These are phyloP conservation scores for Coccomyxa subellipsoidea DNA, from an alignment of 163 green algal species.

Conservation along the genomic window DNA sequence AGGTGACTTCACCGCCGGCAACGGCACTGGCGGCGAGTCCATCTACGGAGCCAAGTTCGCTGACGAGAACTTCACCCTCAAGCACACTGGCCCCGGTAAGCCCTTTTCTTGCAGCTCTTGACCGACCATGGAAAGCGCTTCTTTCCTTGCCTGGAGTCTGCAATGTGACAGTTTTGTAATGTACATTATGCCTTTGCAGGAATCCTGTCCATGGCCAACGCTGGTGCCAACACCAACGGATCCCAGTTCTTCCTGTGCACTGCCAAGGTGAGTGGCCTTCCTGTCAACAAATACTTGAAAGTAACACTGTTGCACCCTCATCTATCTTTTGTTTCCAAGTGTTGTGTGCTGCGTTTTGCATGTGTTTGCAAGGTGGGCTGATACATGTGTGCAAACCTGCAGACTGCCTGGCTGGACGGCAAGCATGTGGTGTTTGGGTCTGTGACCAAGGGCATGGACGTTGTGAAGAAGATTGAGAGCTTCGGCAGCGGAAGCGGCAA, in stretches of 20 bases:
- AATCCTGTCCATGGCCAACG: conserved; percentile 84
- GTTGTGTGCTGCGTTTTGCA: no score
- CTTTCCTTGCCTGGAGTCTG: not conserved
- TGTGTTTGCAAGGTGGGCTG: no score
- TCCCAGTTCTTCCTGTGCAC: conserved; percentile 83
- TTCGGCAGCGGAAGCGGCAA: conserved; percentile 41
- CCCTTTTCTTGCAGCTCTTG: conserved; percentile 14
- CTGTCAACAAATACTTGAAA: no score
- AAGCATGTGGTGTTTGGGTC: conserved; percentile 80
- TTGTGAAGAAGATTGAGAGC: conserved; percentile 66
- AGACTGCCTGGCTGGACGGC: conserved; percentile 61
- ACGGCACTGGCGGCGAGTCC: conserved; percentile 64
- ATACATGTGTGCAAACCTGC: not conserved
- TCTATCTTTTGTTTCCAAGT: no score
- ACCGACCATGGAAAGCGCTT: no score
- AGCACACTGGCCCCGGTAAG: conserved; percentile 68
- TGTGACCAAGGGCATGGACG: conserved; percentile 79
- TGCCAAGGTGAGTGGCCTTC: conserved; percentile 19
- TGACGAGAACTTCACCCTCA: conserved; percentile 61
- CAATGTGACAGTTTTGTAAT: not conserved
- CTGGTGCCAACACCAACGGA: conserved; percentile 91
- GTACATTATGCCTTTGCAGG: not conserved
- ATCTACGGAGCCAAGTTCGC: conserved; percentile 55
- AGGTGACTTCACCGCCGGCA: conserved; percentile 54
- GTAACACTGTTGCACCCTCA: no score